Conservation (phyloP, 2,329 filamentous ascomycete species). For the Aureobasidium sp. region DNA sequence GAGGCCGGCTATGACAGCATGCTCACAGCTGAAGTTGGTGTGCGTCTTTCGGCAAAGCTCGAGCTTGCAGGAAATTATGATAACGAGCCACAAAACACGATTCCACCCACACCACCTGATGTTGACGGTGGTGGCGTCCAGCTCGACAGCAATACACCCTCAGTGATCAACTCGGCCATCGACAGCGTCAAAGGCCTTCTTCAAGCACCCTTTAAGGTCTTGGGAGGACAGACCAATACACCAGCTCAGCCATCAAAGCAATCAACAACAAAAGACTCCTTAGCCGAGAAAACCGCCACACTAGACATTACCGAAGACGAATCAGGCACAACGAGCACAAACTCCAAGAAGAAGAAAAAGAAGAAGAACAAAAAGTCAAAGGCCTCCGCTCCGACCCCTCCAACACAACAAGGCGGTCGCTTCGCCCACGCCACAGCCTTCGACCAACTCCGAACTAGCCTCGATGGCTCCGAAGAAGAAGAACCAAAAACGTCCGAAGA, state of each 20-base stretch:
- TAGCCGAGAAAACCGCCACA: background rate
- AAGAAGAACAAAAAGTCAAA: constrained; percentile 13
- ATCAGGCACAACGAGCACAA: constrained; percentile 13
- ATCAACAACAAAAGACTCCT: background rate
- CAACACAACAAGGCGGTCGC: constrained; percentile 15
- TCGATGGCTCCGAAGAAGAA: constrained; percentile 18
- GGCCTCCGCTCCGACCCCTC: background rate
- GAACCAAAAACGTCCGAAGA: background rate
- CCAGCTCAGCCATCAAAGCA: background rate
- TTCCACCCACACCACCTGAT: constrained; percentile 14
- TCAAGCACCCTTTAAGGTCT: background rate
- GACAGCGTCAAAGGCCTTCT: constrained; percentile 8
- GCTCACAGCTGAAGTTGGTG: constrained; percentile 52
- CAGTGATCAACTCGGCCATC: constrained; percentile 2
- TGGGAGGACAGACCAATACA: background rate
- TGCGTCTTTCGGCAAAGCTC: constrained; percentile 49
- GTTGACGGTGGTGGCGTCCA: constrained; percentile 18
- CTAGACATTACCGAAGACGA: background rate
- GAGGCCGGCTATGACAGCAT: constrained; percentile 60
- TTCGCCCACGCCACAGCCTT: constrained; percentile 29
- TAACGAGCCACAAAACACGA: constrained; percentile 19
- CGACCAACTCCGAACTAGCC: constrained; percentile 22
- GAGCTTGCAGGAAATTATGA: constrained; percentile 33
- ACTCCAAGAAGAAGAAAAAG: constrained; percentile 19
- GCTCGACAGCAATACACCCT: background rate